Evolutionary conservation across 1,284 basidiomycete genomes (phyloP).

Genomic region (Phylloporus sp.): DNA sequence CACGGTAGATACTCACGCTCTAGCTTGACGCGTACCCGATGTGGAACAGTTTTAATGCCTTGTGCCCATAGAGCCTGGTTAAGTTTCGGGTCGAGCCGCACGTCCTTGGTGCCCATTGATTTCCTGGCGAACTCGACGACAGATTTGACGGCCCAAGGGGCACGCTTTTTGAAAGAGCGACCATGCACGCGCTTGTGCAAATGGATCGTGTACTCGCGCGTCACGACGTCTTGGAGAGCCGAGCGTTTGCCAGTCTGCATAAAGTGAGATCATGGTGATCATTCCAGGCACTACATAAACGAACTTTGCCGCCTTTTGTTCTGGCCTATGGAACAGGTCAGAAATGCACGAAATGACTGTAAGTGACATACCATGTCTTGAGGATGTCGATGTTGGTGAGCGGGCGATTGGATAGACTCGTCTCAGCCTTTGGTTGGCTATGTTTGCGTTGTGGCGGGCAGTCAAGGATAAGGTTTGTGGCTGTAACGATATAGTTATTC

Average conservation of each 20-base stretch:
- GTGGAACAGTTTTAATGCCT: conserved; percentile 90
- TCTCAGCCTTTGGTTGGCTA: conserved; percentile 23
- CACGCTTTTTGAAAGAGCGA: conserved; percentile 92
- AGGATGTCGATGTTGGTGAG: conserved; percentile 51
- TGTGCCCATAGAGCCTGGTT: conserved; percentile 93
- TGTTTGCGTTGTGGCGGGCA: conserved; percentile 30
- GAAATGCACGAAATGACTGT: conserved; percentile 3
- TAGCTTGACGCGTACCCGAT: conserved; percentile 88
- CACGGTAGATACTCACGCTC: conserved; percentile 71
- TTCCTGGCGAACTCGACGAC: conserved; percentile 89
- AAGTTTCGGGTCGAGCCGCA: conserved; percentile 90
- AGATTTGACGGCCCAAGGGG: conserved; percentile 93
- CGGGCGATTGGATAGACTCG: conserved; percentile 19
- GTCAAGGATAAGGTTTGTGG: conserved; percentile 42
- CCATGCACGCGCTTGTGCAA: conserved; percentile 93
- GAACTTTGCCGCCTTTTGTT: conserved; percentile 48
- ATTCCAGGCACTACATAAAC: conserved; percentile 26
- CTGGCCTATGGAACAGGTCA: conserved; percentile 38
- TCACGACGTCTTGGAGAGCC: conserved; percentile 94
- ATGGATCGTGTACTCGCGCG: conserved; percentile 96
- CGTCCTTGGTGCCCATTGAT: conserved; percentile 92
- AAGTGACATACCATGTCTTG: conserved; percentile 67
- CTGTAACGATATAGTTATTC: conserved; percentile 36
- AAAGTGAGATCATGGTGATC: conserved; percentile 10
- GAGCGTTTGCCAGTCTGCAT: conserved; percentile 85